Conservation (phyloP, 1,284 basidiomycete genomes). For the Ustilago curta region DNA sequence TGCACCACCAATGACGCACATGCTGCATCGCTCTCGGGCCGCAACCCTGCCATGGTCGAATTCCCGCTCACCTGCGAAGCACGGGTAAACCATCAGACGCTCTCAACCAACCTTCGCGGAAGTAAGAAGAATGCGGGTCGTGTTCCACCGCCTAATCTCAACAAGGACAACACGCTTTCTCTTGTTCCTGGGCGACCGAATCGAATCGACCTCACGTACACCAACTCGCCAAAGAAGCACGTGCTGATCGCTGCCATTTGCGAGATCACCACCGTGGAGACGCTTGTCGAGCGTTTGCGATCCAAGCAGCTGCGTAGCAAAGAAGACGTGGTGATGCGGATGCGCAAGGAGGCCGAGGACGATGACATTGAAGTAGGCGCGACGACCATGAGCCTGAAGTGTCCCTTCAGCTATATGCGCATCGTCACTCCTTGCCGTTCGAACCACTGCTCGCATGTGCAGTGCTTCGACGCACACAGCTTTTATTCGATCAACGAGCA, state of each 20-base stretch:
- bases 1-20: conserved; percentile 59
- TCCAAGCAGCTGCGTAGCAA: conserved; percentile 50
- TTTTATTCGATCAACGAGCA: conserved; percentile 97
- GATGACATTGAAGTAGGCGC: conserved; percentile 66
- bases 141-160: conserved; percentile 65
- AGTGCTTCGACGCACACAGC: conserved; percentile 94
- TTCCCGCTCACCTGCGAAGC: conserved; percentile 64
- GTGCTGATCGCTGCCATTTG: conserved; percentile 58
- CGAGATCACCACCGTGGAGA: conserved; percentile 46
- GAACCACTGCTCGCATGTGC: conserved; percentile 84
- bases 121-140: conserved; percentile 63
- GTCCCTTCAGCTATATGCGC: conserved; percentile 84
- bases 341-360: conserved; percentile 58
- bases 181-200: conserved; percentile 45
- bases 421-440: conserved; percentile 88
- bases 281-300: conserved; percentile 54
- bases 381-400: conserved; percentile 61
- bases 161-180: conserved; percentile 52
- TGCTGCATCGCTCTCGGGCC: conserved; percentile 45
- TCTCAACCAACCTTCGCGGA: conserved; percentile 58
- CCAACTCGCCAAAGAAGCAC: conserved; percentile 50
- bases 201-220: conserved; percentile 61
- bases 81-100: conserved; percentile 52
- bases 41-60: conserved; percentile 52
- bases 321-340: conserved; percentile 56